These are phyloP conservation scores for Salix udensis DNA, from an alignment of 345 rosid genomes.

Conservation along the genomic window DNA sequence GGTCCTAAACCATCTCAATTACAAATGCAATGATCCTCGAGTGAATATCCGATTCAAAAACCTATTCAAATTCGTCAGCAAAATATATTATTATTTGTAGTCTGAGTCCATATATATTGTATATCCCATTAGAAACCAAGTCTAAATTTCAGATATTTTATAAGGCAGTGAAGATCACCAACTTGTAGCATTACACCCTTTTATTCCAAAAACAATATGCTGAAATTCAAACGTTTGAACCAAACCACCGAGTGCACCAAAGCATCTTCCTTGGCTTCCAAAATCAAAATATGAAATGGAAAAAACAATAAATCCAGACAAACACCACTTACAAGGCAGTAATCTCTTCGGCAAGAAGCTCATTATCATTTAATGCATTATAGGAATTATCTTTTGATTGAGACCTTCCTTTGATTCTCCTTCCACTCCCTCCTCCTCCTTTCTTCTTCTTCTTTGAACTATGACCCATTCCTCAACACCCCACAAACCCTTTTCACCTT, in stretches of 20 bases:
- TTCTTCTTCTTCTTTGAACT: constrained; percentile 73
- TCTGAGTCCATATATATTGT: too few species aligned
- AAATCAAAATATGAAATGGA: background rate
- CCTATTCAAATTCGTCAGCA: background rate
- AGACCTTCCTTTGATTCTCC: constrained; percentile 63
- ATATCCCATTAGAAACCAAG: background rate
- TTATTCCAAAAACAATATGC: background rate
- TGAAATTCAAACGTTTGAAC: background rate
- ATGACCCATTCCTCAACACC: constrained; percentile 46
- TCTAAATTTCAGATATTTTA: background rate
- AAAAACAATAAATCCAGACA: background rate
- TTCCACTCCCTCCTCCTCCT: constrained; percentile 34
- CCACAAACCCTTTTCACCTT: background rate
- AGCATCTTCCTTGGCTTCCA: background rate
- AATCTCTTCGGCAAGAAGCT: constrained; percentile 85
- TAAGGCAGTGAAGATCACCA: background rate
- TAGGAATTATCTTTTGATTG: constrained; percentile 61
- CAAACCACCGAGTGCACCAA: background rate
- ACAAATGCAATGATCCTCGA: background rate
- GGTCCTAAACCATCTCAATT: background rate
- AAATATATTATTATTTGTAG: background rate
- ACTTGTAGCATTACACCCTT: background rate
- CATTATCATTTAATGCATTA: constrained; percentile 49
- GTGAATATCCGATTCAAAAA: background rate
- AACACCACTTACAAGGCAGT: constrained; percentile 72